phyloP scores from a whole-genome alignment of 1,284 basidiomycete genomes.

The Vanrija humicola region DNA sequence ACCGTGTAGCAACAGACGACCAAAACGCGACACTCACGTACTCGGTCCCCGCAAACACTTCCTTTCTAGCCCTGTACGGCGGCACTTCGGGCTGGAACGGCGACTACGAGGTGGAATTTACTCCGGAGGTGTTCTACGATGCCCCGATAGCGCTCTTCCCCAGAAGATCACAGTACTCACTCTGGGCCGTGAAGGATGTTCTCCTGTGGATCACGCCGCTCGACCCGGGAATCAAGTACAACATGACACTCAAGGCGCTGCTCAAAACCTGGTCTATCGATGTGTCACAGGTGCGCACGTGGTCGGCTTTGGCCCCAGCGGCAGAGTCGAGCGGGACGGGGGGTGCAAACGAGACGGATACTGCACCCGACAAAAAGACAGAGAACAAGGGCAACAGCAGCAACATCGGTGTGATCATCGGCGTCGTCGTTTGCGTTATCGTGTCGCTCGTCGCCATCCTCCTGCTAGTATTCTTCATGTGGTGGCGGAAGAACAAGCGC shows the following conservation, averaged over 20 bases:
- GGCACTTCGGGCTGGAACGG: neutral
- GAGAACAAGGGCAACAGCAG: neutral
- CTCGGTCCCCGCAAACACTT: neutral
- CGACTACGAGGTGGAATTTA: neutral
- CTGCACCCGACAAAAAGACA: too few species aligned
- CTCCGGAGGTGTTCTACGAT: neutral
- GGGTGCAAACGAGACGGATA: too few species aligned
- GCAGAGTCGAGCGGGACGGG: too few species aligned
- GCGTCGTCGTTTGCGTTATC: neutral
- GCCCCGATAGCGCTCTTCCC: too few species aligned
- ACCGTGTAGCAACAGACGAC: too few species aligned
- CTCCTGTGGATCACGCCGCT: too few species aligned
- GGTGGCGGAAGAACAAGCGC: neutral
- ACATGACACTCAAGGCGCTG: neutral
- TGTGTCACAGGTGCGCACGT: neutral
- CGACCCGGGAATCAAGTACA: neutral
- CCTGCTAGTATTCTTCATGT: neutral
- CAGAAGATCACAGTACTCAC: too few species aligned
- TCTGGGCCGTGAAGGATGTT: too few species aligned
- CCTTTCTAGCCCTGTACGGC: neutral
- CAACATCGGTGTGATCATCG: neutral
- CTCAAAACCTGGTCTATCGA: neutral
- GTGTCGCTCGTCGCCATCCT: neutral
- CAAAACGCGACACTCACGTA: neutral
- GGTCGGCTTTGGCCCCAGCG: neutral